Percentiles rank a stretch among this genome's conserved stretches.
phyloP scores from a whole-genome alignment of 495 filamentous ascomycete genomes.

The Penicillium atrosanguineum region DNA sequence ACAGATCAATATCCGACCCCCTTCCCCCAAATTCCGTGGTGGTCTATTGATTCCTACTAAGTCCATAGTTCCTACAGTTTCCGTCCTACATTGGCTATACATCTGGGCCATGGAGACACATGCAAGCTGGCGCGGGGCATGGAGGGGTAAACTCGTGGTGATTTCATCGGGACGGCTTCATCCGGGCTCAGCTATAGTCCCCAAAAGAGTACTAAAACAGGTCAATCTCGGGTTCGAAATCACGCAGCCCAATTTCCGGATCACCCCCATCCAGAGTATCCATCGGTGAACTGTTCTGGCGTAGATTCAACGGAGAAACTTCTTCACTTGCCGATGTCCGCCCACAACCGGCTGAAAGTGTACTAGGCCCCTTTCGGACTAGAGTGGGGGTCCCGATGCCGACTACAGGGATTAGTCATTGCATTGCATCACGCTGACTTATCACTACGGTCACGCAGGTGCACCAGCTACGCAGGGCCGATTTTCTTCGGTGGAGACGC shows the following conservation, averaged over 20 bases:
- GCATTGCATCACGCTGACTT: neutral
- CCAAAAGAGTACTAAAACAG: neutral
- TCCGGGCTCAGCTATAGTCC: neutral
- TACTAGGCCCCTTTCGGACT: conserved; percentile 19
- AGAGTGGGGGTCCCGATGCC: conserved; percentile 23
- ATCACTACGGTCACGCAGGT: neutral
- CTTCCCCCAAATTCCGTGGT: neutral
- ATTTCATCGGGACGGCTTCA: conserved; percentile 6
- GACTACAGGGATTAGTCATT: neutral
- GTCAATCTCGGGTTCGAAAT: neutral
- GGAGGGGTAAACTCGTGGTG: conserved; percentile 30
- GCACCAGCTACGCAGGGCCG: neutral
- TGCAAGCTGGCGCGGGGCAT: conserved; percentile 32
- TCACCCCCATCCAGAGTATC: conserved; percentile 10
- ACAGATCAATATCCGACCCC: conserved; percentile 18
- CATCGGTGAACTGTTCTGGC: conserved; percentile 34
- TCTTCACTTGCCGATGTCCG: conserved; percentile 19
- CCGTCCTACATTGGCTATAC: neutral
- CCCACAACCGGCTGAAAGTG: conserved; percentile 11
- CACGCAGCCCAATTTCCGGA: neutral
- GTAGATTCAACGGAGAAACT: conserved; percentile 25
- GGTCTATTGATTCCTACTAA: neutral
- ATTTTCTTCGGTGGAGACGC: neutral
- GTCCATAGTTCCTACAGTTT: neutral
- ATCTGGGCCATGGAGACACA: neutral